Evolutionary conservation across 306 rosid species (phyloP).

Genomic region (Rosa lucieae): DNA sequence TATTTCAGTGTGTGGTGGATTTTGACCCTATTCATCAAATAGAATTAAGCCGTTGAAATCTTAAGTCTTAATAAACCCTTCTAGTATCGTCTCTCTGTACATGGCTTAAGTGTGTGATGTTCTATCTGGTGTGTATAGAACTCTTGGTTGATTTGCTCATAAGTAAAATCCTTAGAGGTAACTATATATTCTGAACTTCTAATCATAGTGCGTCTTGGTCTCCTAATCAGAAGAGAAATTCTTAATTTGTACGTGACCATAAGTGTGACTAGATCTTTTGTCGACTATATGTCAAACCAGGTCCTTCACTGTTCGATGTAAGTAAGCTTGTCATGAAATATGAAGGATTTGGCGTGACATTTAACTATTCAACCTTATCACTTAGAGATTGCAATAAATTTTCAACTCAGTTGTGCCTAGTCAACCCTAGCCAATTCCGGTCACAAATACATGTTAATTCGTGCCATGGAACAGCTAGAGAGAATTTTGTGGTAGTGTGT

Average conservation of each 20-base stretch:
- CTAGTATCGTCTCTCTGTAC: no score
- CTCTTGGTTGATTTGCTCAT: no score
- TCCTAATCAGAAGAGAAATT: no score
- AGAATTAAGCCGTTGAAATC: neutral
- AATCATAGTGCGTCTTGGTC: neutral
- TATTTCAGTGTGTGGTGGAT: neutral
- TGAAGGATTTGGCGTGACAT: neutral
- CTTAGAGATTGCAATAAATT: no score
- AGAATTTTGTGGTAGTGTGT: neutral
- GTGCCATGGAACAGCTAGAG: neutral
- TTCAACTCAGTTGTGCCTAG: neutral
- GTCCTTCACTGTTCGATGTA: neutral
- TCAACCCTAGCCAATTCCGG: neutral
- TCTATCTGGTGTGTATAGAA: no score
- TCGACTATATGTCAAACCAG: neutral
- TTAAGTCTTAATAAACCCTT: no score
- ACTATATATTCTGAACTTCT: neutral
- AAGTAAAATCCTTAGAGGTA: neutral
- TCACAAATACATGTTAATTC: neutral
- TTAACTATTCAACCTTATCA: no score
- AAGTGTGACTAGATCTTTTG: neutral
- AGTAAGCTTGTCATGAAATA: neutral
- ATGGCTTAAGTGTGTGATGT: no score
- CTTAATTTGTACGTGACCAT: neutral
- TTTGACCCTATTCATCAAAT: neutral